phyloP scores from a whole-genome alignment of 441 rosid species.

The Francoa sonchifolia region DNA sequence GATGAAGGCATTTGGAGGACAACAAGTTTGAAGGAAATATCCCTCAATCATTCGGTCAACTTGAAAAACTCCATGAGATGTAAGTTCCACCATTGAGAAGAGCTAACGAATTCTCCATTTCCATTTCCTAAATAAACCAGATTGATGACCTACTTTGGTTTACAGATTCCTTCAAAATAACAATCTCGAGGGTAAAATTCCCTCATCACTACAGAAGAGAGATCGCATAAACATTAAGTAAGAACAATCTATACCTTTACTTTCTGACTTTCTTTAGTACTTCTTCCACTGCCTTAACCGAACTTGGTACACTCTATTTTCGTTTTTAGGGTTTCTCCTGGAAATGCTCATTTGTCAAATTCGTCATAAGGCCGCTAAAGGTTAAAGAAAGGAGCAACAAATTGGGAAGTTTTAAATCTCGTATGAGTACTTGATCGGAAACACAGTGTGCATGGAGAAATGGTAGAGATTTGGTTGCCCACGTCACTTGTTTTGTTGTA shows the following conservation, averaged over 20 bases:
- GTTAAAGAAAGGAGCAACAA: too few species aligned
- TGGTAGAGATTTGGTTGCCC: too few species aligned
- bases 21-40: constrained; percentile 52
- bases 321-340: too few species aligned
- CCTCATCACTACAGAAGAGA: constrained; percentile 25
- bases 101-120: neutral
- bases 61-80: constrained; percentile 39
- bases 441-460: too few species aligned
- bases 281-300: too few species aligned
- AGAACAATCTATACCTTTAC: constrained; percentile 10
- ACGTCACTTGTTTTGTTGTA: too few species aligned
- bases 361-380: too few species aligned
- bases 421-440: too few species aligned
- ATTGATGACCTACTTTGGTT: constrained; percentile 9
- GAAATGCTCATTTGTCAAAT: too few species aligned
- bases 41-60: constrained; percentile 48
- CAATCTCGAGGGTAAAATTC: constrained; percentile 43
- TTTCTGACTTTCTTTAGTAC: neutral
- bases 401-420: too few species aligned
- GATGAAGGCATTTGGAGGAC: constrained; percentile 60
- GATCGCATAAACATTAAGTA: constrained; percentile 40
- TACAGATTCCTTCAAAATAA: constrained; percentile 63
- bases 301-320: too few species aligned
- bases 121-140: neutral
- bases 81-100: constrained; percentile 18